phyloP scores from a whole-genome alignment of 306 rosid genomes.

The Cotoneaster glaucophyllus region DNA sequence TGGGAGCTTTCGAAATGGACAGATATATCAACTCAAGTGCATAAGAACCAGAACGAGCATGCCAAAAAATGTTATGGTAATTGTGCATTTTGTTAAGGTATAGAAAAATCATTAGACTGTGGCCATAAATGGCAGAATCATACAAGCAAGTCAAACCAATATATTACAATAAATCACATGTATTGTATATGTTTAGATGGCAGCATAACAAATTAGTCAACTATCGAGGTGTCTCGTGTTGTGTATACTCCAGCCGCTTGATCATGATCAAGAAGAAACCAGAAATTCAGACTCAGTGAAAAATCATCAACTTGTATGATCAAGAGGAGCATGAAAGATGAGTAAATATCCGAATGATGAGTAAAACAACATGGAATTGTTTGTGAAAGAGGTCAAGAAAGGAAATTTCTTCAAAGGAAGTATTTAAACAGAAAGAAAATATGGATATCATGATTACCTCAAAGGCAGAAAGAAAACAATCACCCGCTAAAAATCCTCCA shows the following conservation, averaged over 20 bases:
- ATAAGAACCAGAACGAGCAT: not conserved
- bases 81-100: not conserved
- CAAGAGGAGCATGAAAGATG: no score
- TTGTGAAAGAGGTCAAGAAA: not conserved
- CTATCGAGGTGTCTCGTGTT: not conserved
- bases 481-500: conserved; percentile 13
- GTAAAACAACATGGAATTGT: not conserved
- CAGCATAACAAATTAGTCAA: not conserved
- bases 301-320: not conserved
- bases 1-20: not conserved
- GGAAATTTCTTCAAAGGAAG: not conserved
- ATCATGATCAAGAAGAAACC: not conserved
- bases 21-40: not conserved
- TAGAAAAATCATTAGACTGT: not conserved
- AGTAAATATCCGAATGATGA: not conserved
- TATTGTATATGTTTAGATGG: not conserved
- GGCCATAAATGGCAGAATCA: not conserved
- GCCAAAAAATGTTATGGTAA: not conserved
- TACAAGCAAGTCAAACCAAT: not conserved
- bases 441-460: conserved; percentile 9
- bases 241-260: no score
- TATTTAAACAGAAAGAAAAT: not conserved
- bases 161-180: not conserved
- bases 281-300: not conserved
- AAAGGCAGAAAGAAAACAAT: conserved; percentile 12